A percentile compares a stretch with the other conserved stretches of the same genome.
Evolutionary conservation across 2,329 filamentous ascomycete species (phyloP).

Genomic region (Aspergillus sp.): DNA sequence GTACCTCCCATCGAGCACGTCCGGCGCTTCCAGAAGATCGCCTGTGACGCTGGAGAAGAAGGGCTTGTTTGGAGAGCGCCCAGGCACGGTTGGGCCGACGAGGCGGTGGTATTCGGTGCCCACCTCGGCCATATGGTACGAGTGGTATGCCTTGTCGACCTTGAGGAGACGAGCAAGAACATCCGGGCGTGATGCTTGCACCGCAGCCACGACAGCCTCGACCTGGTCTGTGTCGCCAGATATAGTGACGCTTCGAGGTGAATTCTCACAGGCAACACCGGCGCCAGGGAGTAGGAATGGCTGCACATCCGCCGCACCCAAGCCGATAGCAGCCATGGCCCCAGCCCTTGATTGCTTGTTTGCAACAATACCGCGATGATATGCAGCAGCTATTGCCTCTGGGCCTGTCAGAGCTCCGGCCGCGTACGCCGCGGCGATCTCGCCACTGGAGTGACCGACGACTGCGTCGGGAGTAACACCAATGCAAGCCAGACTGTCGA

Average conservation of each 20-base stretch:
- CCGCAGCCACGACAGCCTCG: conserved; percentile 19
- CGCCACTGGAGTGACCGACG: not conserved
- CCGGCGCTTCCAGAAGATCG: not conserved
- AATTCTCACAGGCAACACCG: conserved; percentile 27
- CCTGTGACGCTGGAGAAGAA: not conserved
- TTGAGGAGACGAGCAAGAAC: conserved; percentile 37
- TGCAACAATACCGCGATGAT: not conserved
- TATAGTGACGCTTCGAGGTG: conserved; percentile 39
- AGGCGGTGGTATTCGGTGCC: no score
- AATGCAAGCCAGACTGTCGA: not conserved
- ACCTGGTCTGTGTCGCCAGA: conserved; percentile 41
- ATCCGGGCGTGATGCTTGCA: conserved; percentile 28
- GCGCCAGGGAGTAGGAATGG: no score
- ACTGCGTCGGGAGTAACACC: not conserved
- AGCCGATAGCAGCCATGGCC: no score
- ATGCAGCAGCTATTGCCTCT: not conserved
- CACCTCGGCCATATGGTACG: conserved; percentile 31
- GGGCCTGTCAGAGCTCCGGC: not conserved
- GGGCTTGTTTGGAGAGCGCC: not conserved
- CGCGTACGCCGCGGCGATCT: not conserved
- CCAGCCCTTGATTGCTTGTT: no score
- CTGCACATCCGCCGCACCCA: no score
- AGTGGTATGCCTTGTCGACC: conserved; percentile 45
- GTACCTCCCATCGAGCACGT: not conserved
- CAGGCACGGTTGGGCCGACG: not conserved